Base-by-base conservation (phyloP, 225 moss, liverwort and hornwort species). In the Pseudoscleropodium purum region DNA sequence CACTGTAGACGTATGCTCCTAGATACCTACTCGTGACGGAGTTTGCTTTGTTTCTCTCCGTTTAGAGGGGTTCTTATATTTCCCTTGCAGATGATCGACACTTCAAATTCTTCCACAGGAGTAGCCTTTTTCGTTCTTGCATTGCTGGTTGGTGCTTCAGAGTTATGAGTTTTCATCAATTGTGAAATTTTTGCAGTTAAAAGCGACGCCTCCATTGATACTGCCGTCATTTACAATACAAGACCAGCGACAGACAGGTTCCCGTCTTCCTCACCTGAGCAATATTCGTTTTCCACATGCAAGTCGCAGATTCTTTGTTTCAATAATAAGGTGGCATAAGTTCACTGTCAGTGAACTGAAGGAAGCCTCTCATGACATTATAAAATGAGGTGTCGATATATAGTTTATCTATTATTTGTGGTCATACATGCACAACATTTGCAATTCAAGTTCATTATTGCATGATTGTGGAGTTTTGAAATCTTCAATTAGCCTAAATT, bases 201-300 rank as follows among this genome's bases (percentile, higher is more conserved):
- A 91, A 84, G 92, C 85, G 62, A 85, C 85, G 63, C 86, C 92
- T 61, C 95, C 95, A 79, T 90, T 92, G 89, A 65, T 88, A 81
- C 84, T 95, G 86, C 92, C 92, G 56, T 84, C 91, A 49, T 82
- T 60, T 89, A 85, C 77, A 57, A 67, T 82, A 77, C 91, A 88
- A 90, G 90, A 88, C 39, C 89, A 81, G 81, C 89, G 88, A 81
- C 92, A 88, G 81, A 92, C 92, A 95, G 92, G 93, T 95, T 82
- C 62, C 12, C 56, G 85, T 75, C 84, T 91, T 88, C 73, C 67
- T 83, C 79, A 90, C 54, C 79, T 90, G 67, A 74, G 56, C 79
- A 88, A 68, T 74, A 18, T 82, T 68, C 47, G 73, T 84, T 74
- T 45, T 80, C 83, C 79, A 49, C 68, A 15, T 86, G 74, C 86